phyloP scores from a whole-genome alignment of 2,329 filamentous ascomycete species.

The Kalaharituber pfeilii region DNA sequence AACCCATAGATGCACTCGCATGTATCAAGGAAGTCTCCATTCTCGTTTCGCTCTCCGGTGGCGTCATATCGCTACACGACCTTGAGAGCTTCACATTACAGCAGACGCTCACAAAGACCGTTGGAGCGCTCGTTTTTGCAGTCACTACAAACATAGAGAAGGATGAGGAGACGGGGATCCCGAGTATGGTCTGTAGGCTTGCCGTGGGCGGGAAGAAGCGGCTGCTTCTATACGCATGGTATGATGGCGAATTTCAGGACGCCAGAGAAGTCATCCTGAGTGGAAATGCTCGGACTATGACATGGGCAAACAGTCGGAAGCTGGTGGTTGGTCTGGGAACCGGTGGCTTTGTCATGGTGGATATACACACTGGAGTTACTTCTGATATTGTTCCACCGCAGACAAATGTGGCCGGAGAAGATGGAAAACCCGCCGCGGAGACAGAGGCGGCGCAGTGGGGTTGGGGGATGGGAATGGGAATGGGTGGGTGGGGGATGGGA shows the following conservation, averaged over 20 bases:
- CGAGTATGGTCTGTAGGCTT: conserved; percentile 77
- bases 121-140: conserved; percentile 76
- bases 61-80: conserved; percentile 77
- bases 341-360: conserved; percentile 65
- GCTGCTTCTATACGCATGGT: conserved; percentile 84
- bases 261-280: conserved; percentile 60
- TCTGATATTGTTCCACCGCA: conserved; percentile 67
- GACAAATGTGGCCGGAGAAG: conserved; percentile 45
- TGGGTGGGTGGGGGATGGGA: conserved; percentile 86
- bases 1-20: conserved; percentile 81
- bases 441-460: conserved; percentile 43
- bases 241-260: conserved; percentile 74
- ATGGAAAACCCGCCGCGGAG: conserved; percentile 20
- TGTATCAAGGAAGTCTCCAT: conserved; percentile 90
- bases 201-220: conserved; percentile 87
- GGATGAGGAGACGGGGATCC: conserved; percentile 69
- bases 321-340: conserved; percentile 81
- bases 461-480: conserved; percentile 86
- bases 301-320: conserved; percentile 76
- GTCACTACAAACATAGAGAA: conserved; percentile 92
- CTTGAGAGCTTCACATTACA: conserved; percentile 66
- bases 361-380: conserved; percentile 56
- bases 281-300: conserved; percentile 72
- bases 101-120: conserved; percentile 64
- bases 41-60: conserved; percentile 79